phyloP scores from a whole-genome alignment of 306 rosid species.

The Vicia faba region DNA sequence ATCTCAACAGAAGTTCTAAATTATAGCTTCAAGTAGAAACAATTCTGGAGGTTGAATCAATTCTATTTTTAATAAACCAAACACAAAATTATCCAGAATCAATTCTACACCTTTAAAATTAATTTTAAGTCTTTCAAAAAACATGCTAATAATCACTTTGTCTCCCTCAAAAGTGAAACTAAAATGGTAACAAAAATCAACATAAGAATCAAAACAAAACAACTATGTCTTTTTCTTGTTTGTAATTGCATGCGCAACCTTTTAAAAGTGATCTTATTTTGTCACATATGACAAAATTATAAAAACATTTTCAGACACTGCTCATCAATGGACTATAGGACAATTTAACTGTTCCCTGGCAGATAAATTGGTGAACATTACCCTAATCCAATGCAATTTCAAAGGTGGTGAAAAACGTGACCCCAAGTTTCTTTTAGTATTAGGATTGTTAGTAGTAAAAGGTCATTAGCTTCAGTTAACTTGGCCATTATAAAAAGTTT shows the following conservation, averaged over 20 bases:
- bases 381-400: constrained; percentile 41
- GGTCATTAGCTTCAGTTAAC: constrained; percentile 75
- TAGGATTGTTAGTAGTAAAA: constrained; percentile 66
- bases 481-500: constrained; percentile 67
- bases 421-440: constrained; percentile 60
- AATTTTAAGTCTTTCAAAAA: too few relatives aligned
- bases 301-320: constrained; percentile 42
- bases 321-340: constrained; percentile 77
- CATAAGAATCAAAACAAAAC: background rate
- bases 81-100: too few relatives aligned
- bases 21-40: too few relatives aligned
- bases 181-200: background rate
- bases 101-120: too few relatives aligned
- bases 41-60: too few relatives aligned
- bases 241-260: background rate
- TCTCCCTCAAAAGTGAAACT: too few relatives aligned
- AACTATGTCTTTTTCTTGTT: background rate
- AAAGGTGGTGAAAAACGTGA: constrained; percentile 71
- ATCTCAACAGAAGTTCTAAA: too few relatives aligned
- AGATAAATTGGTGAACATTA: constrained; percentile 37
- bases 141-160: too few relatives aligned
- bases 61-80: too few relatives aligned
- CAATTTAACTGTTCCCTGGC: constrained; percentile 75
- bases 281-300: background rate
- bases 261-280: background rate